Conservation (phyloP, 2,329 filamentous ascomycete genomes). For the Nemania diffusa region DNA sequence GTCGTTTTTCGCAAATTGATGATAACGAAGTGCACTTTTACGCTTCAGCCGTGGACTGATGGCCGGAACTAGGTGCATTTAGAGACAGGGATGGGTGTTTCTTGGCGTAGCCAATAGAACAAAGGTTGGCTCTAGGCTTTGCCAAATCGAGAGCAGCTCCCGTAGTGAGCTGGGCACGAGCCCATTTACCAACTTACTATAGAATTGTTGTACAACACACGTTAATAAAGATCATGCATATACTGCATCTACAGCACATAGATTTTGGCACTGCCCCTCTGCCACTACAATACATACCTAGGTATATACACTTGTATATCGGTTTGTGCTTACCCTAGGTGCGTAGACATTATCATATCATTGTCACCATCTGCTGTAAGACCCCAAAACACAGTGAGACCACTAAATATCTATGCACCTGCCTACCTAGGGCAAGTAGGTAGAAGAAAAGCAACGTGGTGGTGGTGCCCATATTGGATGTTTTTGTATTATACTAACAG, state of each 20-base stretch:
- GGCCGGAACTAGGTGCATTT: slow-evolving; percentile 20
- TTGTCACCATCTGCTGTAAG: background rate
- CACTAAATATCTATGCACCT: background rate
- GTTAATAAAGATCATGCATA: slow-evolving; percentile 2
- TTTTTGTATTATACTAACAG: background rate
- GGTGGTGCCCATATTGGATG: background rate
- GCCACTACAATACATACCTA: too few species aligned
- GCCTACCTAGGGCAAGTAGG: background rate
- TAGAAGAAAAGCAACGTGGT: slow-evolving; percentile 3
- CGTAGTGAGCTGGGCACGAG: slow-evolving; percentile 13
- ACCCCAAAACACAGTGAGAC: background rate
- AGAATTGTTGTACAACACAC: background rate
- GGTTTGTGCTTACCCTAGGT: background rate
- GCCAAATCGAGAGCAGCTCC: slow-evolving; percentile 24
- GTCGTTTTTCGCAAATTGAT: slow-evolving; percentile 30
- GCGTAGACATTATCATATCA: background rate
- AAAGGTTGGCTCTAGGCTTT: slow-evolving; percentile 14
- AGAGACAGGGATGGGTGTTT: slow-evolving; percentile 17
- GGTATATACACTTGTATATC: background rate
- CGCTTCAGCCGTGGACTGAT: slow-evolving; percentile 28
- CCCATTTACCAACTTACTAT: slow-evolving; percentile 11
- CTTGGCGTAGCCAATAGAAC: slow-evolving; percentile 29
- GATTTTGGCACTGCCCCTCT: background rate
- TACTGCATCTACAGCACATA: background rate
- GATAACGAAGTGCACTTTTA: slow-evolving; percentile 25